phyloP scores from a whole-genome alignment of 2,329 filamentous ascomycete genomes.

The Xylariaceae sp. region DNA sequence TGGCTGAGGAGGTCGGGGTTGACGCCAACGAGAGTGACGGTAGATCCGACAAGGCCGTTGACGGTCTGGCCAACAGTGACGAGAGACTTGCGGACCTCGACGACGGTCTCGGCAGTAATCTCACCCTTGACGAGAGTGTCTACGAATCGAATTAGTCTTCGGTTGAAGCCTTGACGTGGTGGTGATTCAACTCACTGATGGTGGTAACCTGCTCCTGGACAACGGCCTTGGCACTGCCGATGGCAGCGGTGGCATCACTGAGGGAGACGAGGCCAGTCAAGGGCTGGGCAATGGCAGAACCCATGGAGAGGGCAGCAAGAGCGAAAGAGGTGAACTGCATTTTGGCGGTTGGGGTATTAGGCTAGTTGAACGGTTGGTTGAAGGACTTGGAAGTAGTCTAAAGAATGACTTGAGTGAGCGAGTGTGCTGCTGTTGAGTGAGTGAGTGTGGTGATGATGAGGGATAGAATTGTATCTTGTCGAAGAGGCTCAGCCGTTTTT shows the following conservation, averaged over 20 bases:
- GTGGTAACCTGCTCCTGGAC: slow-evolving; percentile 21
- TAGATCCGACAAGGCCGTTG: slow-evolving; percentile 18
- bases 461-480: neutral
- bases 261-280: slow-evolving; percentile 18
- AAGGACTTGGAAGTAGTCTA: slow-evolving; percentile 1
- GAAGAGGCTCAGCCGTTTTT: slow-evolving; percentile 2
- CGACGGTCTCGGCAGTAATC: slow-evolving; percentile 15
- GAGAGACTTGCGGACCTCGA: slow-evolving; percentile 25
- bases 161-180: neutral
- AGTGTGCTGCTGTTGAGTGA: slow-evolving; percentile 15
- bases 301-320: slow-evolving; percentile 30
- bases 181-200: slow-evolving; percentile 16
- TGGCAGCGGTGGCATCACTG: slow-evolving; percentile 14
- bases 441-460: slow-evolving; percentile 7
- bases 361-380: neutral
- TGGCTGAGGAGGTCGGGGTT: slow-evolving; percentile 21
- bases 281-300: slow-evolving; percentile 30
- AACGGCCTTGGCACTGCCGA: slow-evolving; percentile 18
- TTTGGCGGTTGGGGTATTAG: slow-evolving; percentile 17
- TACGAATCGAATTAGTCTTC: slow-evolving; percentile 13
- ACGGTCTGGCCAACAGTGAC: slow-evolving; percentile 22
- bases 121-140: slow-evolving; percentile 11
- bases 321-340: slow-evolving; percentile 33
- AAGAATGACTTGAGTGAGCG: slow-evolving; percentile 18
- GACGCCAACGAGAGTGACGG: slow-evolving; percentile 22